Percentiles rank a stretch among this genome's conserved stretches.
Evolutionary conservation across 2,329 filamentous ascomycete species (phyloP).

Genomic region (Stachybotrys elegans): DNA sequence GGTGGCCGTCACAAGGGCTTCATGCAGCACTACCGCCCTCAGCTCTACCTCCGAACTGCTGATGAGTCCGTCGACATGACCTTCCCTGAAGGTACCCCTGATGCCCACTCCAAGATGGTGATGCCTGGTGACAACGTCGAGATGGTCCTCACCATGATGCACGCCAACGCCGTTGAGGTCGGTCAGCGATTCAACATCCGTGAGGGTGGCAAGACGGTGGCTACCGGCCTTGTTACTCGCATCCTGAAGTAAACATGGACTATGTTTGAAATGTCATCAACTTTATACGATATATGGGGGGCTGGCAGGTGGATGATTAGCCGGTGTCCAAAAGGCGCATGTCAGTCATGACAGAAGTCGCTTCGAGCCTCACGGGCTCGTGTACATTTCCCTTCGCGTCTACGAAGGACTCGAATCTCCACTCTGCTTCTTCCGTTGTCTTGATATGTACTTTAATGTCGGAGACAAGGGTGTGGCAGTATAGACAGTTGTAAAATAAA

Average conservation of each 20-base stretch:
- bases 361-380: constrained; percentile 24
- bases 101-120: constrained; percentile 71
- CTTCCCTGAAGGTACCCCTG: constrained; percentile 81
- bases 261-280: too few relatives aligned
- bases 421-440: constrained; percentile 36
- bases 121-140: constrained; percentile 99
- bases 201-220: constrained; percentile 88
- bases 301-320: too few relatives aligned
- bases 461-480: constrained; percentile 22
- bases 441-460: constrained; percentile 32
- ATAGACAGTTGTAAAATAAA: constrained; percentile 23
- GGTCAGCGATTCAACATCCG: constrained; percentile 98
- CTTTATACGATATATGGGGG: too few relatives aligned
- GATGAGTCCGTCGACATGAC: constrained; percentile 72
- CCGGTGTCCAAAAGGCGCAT: too few relatives aligned
- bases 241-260: constrained; percentile 58
- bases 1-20: constrained; percentile 97
- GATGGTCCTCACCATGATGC: constrained; percentile 84
- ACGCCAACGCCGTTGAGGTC: constrained; percentile 81
- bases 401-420: constrained; percentile 32
- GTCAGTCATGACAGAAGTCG: constrained; percentile 16
- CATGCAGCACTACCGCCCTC: constrained; percentile 91
- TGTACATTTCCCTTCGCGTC: constrained; percentile 36
- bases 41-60: constrained; percentile 92
- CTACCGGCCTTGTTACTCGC: constrained; percentile 76